Evolutionary conservation across 2,329 filamentous ascomycete species (phyloP), one percentile per base, ranked within the genome.

Genomic region (Alternaria ethzedia): DNA sequence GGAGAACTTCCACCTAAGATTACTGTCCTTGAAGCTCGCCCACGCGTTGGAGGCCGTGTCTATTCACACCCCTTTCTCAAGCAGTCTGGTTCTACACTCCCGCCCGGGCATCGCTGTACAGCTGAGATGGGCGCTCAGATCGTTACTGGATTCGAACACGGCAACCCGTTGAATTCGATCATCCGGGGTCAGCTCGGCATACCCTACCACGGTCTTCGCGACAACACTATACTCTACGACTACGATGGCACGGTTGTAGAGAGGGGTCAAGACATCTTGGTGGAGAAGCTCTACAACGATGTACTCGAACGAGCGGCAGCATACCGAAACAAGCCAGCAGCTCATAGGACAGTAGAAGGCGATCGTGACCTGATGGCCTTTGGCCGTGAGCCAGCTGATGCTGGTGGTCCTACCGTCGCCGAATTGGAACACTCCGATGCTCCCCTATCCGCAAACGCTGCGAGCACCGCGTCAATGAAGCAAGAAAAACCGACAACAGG

Each of bases 51-150:
- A 44, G 96, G 96, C 44, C 89, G 96, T 69, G 93, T 99, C 20
- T 98, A 97, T 80, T 99, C 96, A 57, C 93, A 90, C 76, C 88
- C 87, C 50, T 79, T 90, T 64, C 83, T 82, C 83, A 85, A 89
- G 83, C 82, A 91, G 83, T 79, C 87, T 78, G 80, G 83, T 59
- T 76, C 83, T 75, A 80, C 82, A 68, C 70, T 88, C 76, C 81
- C 84, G 76, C 73, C 84, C 69, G 76, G 84, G 80, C 87, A 86
- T 78, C 87, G 81, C 54, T 91, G 91, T 75, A 98, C 94, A 20
- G 96, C 93, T 30, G 96, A 99, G 79, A 96, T 97, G 90, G 96
- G 96, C 26, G 96, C 95, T 59, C 97, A 99, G 86, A 98, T 99
- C 64, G 94, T 99, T 65, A 97, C 96, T 32, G 96, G 96, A 0